Percentiles rank a stretch among this genome's conserved stretches.
phyloP scores from a whole-genome alignment of 2,329 filamentous ascomycete genomes.

The Capronia americana region DNA sequence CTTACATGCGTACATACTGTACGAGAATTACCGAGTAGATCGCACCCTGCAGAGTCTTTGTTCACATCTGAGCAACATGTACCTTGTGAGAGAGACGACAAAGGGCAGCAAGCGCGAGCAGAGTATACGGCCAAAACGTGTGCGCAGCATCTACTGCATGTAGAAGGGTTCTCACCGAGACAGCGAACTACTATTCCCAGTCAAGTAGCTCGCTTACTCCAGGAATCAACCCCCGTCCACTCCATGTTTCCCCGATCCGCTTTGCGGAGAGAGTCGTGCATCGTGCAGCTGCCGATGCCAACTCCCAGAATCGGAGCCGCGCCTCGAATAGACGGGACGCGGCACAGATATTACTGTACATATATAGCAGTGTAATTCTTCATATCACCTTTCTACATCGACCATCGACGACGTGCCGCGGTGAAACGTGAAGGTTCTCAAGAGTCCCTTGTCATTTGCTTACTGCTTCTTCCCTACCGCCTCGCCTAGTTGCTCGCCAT shows the following conservation, averaged over 20 bases:
- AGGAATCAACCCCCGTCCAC: neutral
- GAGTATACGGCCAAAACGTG: neutral
- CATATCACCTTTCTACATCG: neutral
- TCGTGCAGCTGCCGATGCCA: neutral
- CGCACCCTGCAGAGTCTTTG: neutral
- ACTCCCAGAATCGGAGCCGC: neutral
- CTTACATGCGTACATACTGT: too few relatives aligned
- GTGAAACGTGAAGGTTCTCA: too few relatives aligned
- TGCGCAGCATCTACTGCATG: neutral
- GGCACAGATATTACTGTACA: neutral
- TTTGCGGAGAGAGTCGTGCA: neutral
- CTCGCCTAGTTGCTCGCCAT: neutral
- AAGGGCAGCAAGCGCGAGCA: neutral
- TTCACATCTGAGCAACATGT: neutral
- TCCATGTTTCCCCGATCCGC: neutral
- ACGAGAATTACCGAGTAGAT: too few relatives aligned
- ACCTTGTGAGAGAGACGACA: too few relatives aligned
- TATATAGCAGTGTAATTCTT: too few relatives aligned
- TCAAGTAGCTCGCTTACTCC: constrained; percentile 11
- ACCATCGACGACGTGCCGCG: neutral
- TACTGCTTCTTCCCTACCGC: too few relatives aligned
- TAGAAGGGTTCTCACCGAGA: neutral
- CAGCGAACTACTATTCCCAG: constrained; percentile 2
- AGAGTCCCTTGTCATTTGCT: too few relatives aligned
- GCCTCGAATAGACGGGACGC: neutral